phyloP scores from a whole-genome alignment of 768 basidiomycete genomes.

The Rhodotorula sphaerocarpa region DNA sequence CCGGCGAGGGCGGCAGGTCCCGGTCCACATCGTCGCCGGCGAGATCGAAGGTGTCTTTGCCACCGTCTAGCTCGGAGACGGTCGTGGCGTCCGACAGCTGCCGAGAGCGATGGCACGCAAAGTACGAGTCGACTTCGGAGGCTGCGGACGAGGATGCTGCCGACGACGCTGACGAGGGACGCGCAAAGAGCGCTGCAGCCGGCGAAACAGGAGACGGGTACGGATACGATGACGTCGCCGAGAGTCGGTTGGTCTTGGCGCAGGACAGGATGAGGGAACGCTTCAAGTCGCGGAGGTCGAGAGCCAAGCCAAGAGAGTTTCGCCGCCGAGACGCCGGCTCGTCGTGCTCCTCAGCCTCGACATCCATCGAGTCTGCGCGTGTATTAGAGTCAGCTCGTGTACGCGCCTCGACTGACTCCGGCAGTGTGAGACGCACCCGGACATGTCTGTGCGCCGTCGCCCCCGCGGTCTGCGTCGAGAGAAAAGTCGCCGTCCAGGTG shows the following conservation, averaged over 20 bases:
- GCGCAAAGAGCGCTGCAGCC: background rate
- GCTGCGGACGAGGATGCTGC: background rate
- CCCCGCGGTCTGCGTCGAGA: too few species aligned
- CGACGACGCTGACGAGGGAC: background rate
- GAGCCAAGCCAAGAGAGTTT: slow-evolving; percentile 21
- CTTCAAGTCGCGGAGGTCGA: slow-evolving; percentile 4
- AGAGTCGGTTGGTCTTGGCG: background rate
- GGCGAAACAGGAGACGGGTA: slow-evolving; percentile 3
- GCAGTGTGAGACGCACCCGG: too few species aligned
- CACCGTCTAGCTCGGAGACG: too few species aligned
- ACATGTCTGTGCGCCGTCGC: too few species aligned
- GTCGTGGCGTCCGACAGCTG: too few species aligned
- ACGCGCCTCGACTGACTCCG: too few species aligned
- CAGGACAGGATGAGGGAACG: background rate
- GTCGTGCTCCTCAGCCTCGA: background rate
- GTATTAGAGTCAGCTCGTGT: too few species aligned
- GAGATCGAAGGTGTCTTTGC: background rate
- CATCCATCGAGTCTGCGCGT: too few species aligned
- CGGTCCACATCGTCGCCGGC: background rate
- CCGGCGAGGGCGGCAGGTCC: slow-evolving; percentile 1
- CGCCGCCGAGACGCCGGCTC: background rate
- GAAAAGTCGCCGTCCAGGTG: background rate
- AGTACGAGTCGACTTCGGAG: background rate
- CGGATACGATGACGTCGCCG: background rate
- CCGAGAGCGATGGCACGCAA: too few species aligned